Base-by-base conservation (phyloP, 441 rosid species). In the Corymbia citriodora region DNA sequence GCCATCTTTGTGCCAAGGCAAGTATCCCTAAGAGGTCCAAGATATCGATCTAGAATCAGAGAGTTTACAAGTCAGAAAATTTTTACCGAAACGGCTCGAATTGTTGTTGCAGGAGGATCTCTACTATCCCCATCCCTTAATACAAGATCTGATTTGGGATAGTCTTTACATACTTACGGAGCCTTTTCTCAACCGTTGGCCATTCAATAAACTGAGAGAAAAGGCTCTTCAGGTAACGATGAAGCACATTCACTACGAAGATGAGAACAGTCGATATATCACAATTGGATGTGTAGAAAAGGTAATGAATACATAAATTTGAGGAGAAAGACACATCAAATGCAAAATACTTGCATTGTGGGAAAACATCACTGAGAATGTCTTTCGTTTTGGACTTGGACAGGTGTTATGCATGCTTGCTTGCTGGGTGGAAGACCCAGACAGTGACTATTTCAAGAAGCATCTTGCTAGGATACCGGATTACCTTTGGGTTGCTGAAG, bases 161-260 rank as follows among this genome's bases (percentile, higher is more conserved):
- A 27, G 91, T 40, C 90, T 90, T 8, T 90, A 83, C 29, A 83
- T 88, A 49, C 88, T 61, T 31, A 45, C 90, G 3, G 91, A 90
- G 70, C 91, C 91, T 18, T 40, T 90, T 59, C 91, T 90, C 55
- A 90, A 88, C 68, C 88, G 90, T 63, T 90, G 91, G 91, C 91
- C 91, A 1, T 83, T 90, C 5, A 90, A 90, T 87, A 90, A 90
- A 79, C 53, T 90, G 10, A 88, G 90, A 55, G 88, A 63, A 65
- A 90, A 90, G 90, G 91, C 91, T 33, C 90, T 90, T 33, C 65
- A 88, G 74, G 91, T 90, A 88, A 90, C 91, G 8, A 90, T 90
- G 90, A 82, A 88, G 88, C 91, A 90, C 50, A 90, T 90, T 15
- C 91, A 90, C 59, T 90, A 90, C 8, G 91, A 90, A 54, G 91